phyloP scores from a whole-genome alignment of 192 early-diverging fungal species.

The Ambispora gerdemannii region DNA sequence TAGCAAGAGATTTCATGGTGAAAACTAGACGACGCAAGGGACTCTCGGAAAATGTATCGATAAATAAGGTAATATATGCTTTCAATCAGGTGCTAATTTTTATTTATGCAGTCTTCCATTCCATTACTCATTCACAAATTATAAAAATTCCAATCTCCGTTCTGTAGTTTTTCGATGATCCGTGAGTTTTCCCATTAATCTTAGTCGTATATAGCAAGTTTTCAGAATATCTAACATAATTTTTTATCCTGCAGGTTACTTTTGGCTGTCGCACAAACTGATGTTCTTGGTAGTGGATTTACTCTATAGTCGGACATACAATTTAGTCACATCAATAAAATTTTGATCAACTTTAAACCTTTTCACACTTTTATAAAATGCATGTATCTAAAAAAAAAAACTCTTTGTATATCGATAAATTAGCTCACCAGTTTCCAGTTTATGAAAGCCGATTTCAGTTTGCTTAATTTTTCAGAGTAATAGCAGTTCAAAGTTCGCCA shows the following conservation, averaged over 20 bases:
- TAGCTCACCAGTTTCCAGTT: too few relatives aligned
- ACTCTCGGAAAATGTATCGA: slow-evolving; percentile 74
- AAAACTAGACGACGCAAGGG: slow-evolving; percentile 96
- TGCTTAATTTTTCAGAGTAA: too few relatives aligned
- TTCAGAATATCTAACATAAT: neutral
- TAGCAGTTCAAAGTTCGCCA: too few relatives aligned
- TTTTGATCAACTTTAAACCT: too few relatives aligned
- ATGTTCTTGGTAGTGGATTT: slow-evolving; percentile 37
- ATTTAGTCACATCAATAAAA: neutral
- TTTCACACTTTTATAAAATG: too few relatives aligned
- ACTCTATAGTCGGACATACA: slow-evolving; percentile 7
- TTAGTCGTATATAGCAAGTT: neutral
- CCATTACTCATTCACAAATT: neutral
- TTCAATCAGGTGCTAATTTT: neutral
- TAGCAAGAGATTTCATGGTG: slow-evolving; percentile 98
- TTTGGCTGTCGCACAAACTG: slow-evolving; percentile 48
- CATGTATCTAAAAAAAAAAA: too few relatives aligned
- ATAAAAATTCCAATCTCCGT: neutral
- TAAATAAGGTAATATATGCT: slow-evolving; percentile 60
- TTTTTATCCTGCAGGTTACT: slow-evolving; percentile 33
- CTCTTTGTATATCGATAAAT: too few relatives aligned
- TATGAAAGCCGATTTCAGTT: too few relatives aligned
- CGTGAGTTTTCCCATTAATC: neutral
- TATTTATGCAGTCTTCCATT: neutral
- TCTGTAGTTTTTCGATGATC: slow-evolving; percentile 59